phyloP scores from a whole-genome alignment of 2,329 filamentous ascomycete genomes.

The Macroventuria anomochaeta region DNA sequence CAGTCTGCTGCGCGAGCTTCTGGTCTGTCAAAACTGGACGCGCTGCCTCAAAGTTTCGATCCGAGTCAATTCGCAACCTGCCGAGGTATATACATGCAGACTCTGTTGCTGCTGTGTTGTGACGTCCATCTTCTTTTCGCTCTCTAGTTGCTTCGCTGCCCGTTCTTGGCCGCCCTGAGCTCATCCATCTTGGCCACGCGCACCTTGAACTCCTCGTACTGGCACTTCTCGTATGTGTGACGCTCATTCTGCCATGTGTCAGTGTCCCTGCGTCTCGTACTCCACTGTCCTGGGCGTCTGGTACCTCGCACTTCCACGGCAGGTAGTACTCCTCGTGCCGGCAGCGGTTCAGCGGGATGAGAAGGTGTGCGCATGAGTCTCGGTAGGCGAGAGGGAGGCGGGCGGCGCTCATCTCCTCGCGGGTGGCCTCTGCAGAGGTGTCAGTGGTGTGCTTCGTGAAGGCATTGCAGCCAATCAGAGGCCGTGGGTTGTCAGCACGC shows the following conservation, averaged over 20 bases:
- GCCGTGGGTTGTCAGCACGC: slow-evolving; percentile 31
- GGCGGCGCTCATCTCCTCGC: slow-evolving; percentile 93
- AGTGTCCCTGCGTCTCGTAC: slow-evolving; percentile 9
- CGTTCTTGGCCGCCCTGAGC: slow-evolving; percentile 82
- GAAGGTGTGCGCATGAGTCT: slow-evolving; percentile 91
- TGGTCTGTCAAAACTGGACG: neutral
- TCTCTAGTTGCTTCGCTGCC: slow-evolving; percentile 79
- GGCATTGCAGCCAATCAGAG: slow-evolving; percentile 27
- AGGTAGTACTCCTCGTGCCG: slow-evolving; percentile 90
- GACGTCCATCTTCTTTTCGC: slow-evolving; percentile 1
- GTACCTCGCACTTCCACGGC: slow-evolving; percentile 96
- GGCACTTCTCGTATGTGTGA: slow-evolving; percentile 98
- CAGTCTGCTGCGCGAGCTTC: too few relatives aligned
- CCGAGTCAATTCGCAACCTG: slow-evolving; percentile 12
- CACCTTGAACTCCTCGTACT: slow-evolving; percentile 99
- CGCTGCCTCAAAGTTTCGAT: neutral
- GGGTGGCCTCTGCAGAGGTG: slow-evolving; percentile 70
- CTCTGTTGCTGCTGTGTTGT: slow-evolving; percentile 5
- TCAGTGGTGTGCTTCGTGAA: too few relatives aligned
- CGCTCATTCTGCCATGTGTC: slow-evolving; percentile 76
- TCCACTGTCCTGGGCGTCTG: neutral
- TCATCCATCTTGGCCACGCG: slow-evolving; percentile 99
- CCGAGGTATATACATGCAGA: slow-evolving; percentile 44
- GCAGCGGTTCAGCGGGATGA: slow-evolving; percentile 96
- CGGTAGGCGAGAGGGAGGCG: slow-evolving; percentile 88